These are phyloP conservation scores for Aspergillus awamori DNA, from an alignment of 2,329 filamentous ascomycete species.

Conservation along the genomic window DNA sequence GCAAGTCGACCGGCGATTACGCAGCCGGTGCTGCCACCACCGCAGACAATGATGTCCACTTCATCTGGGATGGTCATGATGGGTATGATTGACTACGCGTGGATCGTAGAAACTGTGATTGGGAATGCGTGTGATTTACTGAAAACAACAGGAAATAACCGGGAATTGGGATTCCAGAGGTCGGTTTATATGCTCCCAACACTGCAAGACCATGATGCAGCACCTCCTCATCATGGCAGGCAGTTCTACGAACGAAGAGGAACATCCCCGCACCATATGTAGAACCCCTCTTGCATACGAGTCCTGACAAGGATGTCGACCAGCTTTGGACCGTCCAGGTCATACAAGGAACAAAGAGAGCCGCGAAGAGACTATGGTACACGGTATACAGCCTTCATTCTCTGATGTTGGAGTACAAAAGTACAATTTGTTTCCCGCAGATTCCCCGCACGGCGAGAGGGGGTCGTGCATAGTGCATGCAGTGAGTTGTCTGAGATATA, in stretches of 20 bases:
- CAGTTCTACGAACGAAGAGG: not conserved
- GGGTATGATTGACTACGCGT: not conserved
- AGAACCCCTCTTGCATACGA: constrained; percentile 1
- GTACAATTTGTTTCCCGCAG: not conserved
- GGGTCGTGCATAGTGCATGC: constrained; percentile 9
- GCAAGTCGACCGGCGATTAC: constrained; percentile 58
- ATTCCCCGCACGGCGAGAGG: constrained; percentile 9
- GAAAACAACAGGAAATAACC: not conserved
- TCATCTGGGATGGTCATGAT: constrained; percentile 71
- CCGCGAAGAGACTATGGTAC: not conserved
- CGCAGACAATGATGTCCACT: constrained; percentile 79
- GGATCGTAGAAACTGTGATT: not conserved
- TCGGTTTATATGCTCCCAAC: not conserved
- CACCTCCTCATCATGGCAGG: not conserved
- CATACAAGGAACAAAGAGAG: not conserved
- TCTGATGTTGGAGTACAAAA: not conserved
- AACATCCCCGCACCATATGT: constrained; percentile 2
- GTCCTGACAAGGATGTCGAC: not conserved
- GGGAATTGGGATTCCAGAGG: not conserved
- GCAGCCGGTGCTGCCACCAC: constrained; percentile 65
- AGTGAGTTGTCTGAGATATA: constrained; percentile 2
- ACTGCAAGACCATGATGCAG: not conserved
- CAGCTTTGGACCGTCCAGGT: not conserved
- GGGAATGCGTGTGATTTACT: not conserved
- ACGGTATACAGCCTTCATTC: not conserved